Evolutionary conservation across 768 basidiomycete species (phyloP).

Genomic region (Lanmaoa rubissima): DNA sequence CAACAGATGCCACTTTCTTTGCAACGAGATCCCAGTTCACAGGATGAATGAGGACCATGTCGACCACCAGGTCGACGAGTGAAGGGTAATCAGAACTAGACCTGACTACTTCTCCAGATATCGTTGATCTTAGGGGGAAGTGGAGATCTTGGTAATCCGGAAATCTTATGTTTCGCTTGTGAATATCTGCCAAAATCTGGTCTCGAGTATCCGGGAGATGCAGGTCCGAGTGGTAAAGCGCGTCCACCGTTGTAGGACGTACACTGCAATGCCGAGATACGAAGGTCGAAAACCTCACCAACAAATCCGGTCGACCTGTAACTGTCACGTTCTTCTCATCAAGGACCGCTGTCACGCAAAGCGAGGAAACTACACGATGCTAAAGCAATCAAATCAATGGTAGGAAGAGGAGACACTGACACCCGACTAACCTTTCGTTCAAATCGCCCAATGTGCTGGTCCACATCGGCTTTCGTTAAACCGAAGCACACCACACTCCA

Average conservation of each 20-base stretch:
- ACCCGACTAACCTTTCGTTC: conserved; percentile 18
- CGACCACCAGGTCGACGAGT: conserved; percentile 41
- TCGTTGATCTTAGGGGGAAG: conserved; percentile 48
- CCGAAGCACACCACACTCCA: conserved; percentile 48
- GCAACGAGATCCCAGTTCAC: conserved; percentile 53
- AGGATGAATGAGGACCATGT: conserved; percentile 44
- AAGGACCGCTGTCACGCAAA: conserved; percentile 53
- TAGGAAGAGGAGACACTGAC: neutral
- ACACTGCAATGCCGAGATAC: conserved; percentile 37
- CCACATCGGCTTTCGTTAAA: conserved; percentile 23
- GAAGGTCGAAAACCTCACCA: conserved; percentile 41
- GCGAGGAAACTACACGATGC: conserved; percentile 18
- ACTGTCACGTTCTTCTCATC: conserved; percentile 49
- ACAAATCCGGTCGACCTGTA: conserved; percentile 54
- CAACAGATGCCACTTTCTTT: conserved; percentile 24
- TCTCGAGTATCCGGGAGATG: conserved; percentile 32
- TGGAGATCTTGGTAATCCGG: conserved; percentile 47
- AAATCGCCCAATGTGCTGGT: conserved; percentile 27
- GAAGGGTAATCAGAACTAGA: conserved; percentile 18
- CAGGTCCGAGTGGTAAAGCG: conserved; percentile 50
- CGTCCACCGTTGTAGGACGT: conserved; percentile 45
- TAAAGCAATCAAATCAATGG: conserved; percentile 1
- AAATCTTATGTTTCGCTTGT: conserved; percentile 46
- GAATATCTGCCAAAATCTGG: conserved; percentile 45
- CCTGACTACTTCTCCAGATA: conserved; percentile 39